Evolutionary conservation across 2,329 filamentous ascomycete genomes (phyloP), one percentile per base, ranked within the genome.

Genomic region (Dactylonectria estremocensis): DNA sequence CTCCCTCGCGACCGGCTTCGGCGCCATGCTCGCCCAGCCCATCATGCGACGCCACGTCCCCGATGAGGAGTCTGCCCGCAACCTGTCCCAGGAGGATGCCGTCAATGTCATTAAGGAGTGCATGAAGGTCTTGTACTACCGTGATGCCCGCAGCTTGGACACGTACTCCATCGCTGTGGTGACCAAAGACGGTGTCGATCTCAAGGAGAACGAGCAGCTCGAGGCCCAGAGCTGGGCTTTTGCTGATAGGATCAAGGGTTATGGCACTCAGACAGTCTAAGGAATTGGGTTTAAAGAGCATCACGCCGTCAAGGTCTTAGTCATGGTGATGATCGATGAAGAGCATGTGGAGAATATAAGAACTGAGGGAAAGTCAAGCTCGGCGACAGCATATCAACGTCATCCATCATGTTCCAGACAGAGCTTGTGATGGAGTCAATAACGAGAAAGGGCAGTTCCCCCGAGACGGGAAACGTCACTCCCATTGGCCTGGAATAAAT

Each of bases 161-260:
- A 88, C 89, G 74, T 99, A 98, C 86, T 96, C 93, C 72, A 91
- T 98, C 80, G 95, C 95, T 20, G 88, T 98, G 61, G 88, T 99
- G 64, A 96, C 93, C 63, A 93, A 94, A 83, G 93, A 94, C 55
- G 94, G 93, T n/a, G 91, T 98, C 66, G 92, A 97, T 62, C 80
- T 98, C 73, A 92, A 91, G 81, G 90, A 97, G 83, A 85, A 93
- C 76, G 93, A 97, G 86, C 91, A 95, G 87, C 87, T 99, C 73
- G 95, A 98, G 87, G 88, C 91, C 77, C 95, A 98, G 88, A 98
- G 95, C 88, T 98, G 95, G 96, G 95, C 93, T 58, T 99, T 99
- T 85, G 96, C 96, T 24, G 95, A 98, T 80, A 89, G 92, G 76
- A 98, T 99, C 82, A 92, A 90, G 82, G 96, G 96, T 50, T 99